Percentiles rank a stretch among this genome's conserved stretches.
phyloP scores from a whole-genome alignment of 2,329 filamentous ascomycete species.

The Ophiostoma sp. region DNA sequence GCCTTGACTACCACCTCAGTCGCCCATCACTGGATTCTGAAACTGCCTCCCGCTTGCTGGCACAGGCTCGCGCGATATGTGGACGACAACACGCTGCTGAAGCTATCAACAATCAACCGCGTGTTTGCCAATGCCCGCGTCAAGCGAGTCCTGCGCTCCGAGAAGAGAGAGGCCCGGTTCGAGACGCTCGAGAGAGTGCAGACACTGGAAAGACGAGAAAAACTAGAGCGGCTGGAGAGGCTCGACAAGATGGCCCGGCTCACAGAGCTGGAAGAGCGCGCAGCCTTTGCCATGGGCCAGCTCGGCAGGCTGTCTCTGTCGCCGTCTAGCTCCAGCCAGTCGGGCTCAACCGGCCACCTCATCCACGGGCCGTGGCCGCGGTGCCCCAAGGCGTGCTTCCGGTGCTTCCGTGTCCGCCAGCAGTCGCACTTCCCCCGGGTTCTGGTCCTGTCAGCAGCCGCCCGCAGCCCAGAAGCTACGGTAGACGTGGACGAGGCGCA shows the following conservation, averaged over 20 bases:
- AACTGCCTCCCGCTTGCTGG: neutral
- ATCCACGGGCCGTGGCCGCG: neutral
- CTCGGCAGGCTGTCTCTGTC: neutral
- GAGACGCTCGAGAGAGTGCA: neutral
- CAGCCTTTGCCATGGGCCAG: neutral
- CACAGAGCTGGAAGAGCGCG: neutral
- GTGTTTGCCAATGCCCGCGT: neutral
- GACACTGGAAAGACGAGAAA: neutral
- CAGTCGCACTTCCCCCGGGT: neutral
- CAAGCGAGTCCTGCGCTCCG: neutral
- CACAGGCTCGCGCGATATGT: neutral
- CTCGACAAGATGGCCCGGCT: neutral
- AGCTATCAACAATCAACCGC: neutral
- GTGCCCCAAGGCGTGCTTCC: neutral
- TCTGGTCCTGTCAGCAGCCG: neutral
- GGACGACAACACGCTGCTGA: neutral
- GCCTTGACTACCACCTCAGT: neutral
- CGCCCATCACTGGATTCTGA: neutral
- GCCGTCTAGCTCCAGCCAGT: neutral
- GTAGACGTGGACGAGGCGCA: neutral
- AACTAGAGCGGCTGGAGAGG: neutral
- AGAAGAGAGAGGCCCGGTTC: neutral
- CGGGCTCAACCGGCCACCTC: neutral
- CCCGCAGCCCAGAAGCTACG: neutral
- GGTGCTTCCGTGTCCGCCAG: neutral